Percentiles rank a stretch among this genome's conserved stretches.
Evolutionary conservation across 129 eudicot species (phyloP).

Genomic region (Pittosporum tobira): DNA sequence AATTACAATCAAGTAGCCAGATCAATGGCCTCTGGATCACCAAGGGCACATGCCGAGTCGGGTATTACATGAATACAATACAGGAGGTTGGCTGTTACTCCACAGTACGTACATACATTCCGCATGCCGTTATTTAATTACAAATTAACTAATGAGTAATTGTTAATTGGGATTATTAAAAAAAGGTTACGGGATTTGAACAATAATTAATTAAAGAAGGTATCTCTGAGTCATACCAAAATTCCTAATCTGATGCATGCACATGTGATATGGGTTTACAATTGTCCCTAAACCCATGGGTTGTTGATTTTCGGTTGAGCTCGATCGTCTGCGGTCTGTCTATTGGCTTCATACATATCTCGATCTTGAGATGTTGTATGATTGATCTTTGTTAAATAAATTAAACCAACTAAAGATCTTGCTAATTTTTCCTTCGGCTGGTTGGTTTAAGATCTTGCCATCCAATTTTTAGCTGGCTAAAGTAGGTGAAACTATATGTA

Average conservation of each 20-base stretch:
- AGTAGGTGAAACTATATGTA: not conserved
- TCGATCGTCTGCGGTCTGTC: not conserved
- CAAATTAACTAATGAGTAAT: not conserved
- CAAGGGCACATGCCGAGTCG: slow-evolving; percentile 26
- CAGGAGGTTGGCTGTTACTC: too few relatives aligned
- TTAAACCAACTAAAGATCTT: not conserved
- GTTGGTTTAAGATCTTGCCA: not conserved
- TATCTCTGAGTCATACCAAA: not conserved
- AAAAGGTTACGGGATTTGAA: not conserved
- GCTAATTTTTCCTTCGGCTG: not conserved
- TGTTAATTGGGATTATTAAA: not conserved
- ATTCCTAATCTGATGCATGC: not conserved
- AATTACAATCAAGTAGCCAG: slow-evolving; percentile 18
- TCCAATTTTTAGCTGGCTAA: not conserved
- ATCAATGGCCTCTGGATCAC: slow-evolving; percentile 18
- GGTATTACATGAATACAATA: too few relatives aligned
- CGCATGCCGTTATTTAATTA: not conserved
- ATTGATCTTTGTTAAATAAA: not conserved
- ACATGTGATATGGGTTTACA: not conserved
- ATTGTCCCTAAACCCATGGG: too few relatives aligned
- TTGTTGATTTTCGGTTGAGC: too few relatives aligned
- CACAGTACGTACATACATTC: not conserved
- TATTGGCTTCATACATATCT: slow-evolving; percentile 1
- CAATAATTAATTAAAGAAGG: not conserved
- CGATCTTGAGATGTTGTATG: too few relatives aligned